Evolutionary conservation across 768 basidiomycete genomes (phyloP), one percentile per base, ranked within the genome.

Genomic region (Nidularia sp.): DNA sequence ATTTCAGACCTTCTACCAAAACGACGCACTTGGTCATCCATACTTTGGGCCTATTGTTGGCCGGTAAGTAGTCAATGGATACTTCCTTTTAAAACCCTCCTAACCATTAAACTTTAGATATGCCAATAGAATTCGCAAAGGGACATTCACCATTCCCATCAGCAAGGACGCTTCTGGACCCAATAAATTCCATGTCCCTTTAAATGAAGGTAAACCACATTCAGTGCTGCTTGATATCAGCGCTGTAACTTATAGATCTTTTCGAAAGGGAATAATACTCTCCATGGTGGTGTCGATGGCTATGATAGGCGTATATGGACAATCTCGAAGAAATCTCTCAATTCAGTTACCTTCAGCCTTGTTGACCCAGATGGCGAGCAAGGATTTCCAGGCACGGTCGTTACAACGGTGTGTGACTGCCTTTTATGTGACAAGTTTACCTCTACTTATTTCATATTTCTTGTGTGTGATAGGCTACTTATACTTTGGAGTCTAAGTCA

Each of bases 341-440:
- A 65, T 47, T 70, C 72, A 15, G 72, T 78, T 5, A 76, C 71
- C 4, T 79, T 75, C 60, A 61, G 57, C 6, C 60, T 77, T 25
- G 34, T 74, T 31, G 79, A 79, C 56, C 67, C 70, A 15, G 58
- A 66, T 54, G 77, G 76, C 15, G 64, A 57, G 22, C 63, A 78
- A 61, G 79, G 78, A 1, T 80, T 80, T 60, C 79, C 79, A 0
- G 78, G 77, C 7, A 68, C 67, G 25, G 73, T 72, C 1, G 48
- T 62, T 6, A 69, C 71, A 13, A 59, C 59, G 22, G 70, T 73
- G 46, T 25, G 50, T 52, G 35, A n/a, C n/a, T n/a, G 33, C 52
- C 53, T 7, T 12, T 43, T 47, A 22, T 41, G 45, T 32, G 5
- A 39, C 34, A 31, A 7, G 13, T 5, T 44, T 32, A 45, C 33